phyloP scores from a whole-genome alignment of 805 yeast species.

The Sugiyamaella smithiae region DNA sequence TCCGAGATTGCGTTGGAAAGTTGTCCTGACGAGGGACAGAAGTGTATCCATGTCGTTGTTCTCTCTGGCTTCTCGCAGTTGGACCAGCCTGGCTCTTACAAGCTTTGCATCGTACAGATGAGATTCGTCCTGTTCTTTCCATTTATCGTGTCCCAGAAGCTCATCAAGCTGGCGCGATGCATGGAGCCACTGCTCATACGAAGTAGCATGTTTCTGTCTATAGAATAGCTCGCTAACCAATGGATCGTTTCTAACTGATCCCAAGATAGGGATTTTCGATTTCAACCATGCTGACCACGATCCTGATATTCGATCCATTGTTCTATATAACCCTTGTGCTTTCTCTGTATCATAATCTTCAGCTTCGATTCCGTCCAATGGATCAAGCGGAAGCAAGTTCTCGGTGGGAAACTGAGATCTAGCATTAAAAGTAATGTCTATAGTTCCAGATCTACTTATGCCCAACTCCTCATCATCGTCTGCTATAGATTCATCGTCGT shows the following conservation, averaged over 20 bases:
- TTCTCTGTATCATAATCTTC: neutral
- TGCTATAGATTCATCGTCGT: neutral
- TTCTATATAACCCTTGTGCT: neutral
- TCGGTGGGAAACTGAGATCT: neutral
- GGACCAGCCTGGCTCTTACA: conserved; percentile 50
- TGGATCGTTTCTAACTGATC: neutral
- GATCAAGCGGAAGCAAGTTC: neutral
- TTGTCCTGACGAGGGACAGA: conserved; percentile 74
- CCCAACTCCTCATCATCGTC: neutral
- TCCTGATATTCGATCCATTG: neutral
- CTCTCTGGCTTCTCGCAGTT: conserved; percentile 58
- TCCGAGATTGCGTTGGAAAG: conserved; percentile 82
- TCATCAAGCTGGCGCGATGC: conserved; percentile 63
- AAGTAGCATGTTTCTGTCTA: conserved; percentile 21
- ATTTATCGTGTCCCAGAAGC: conserved; percentile 57
- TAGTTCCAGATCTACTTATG: neutral
- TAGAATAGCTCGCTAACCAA: conserved; percentile 9
- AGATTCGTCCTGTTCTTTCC: conserved; percentile 66
- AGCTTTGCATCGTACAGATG: conserved; percentile 71
- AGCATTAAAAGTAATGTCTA: conserved; percentile 1
- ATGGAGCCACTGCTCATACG: conserved; percentile 61
- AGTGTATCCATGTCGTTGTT: conserved; percentile 57
- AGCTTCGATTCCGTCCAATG: neutral
- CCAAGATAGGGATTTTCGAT: neutral
- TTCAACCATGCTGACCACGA: neutral